Base-by-base conservation (phyloP, 805 yeast species). In the Saccharomycopsis malanga region DNA sequence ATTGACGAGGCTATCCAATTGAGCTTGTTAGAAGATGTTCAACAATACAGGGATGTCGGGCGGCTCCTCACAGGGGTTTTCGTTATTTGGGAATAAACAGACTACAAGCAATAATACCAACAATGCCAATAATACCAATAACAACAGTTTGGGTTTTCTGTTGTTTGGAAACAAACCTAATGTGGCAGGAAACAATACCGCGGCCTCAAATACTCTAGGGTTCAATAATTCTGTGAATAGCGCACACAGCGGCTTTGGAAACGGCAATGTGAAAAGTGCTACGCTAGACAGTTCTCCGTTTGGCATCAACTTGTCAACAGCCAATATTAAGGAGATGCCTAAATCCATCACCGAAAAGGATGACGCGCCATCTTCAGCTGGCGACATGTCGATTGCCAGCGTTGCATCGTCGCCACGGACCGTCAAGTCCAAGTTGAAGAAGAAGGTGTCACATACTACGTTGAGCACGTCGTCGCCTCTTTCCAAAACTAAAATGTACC, bases 221-320 rank as follows among this genome's bases (percentile, higher is more conserved):
- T 10, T n/a, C 36, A 32, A 32, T n/a, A 32, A 14, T 5, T 12
- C 9, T 32, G 14, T 6, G n/a, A 40, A 29, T 22, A 40, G 10
- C 22, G 22, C 10, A 14, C 21, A 20, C 30, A n/a, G 36, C 17
- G 36, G 10, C 14, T 40, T 15, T 35, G 25, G 23, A 12, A 27
- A 6, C 34, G 30, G 23, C 5, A 29, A 25, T 25, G 44, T 14
- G 2, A 44, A 45, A 29, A 25, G 45, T 9, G 54, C 54, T 14
- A 52, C 55, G 2, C 36, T 52, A 15, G 50, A 50, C 24, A 51
- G 41, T 22, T 46, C 50, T 7, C 55, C 55, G n/a, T 52, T 46
- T 49, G 55, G 55, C 22, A 35, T 52, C 17, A 37, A 36, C 25
- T 39, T 52, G 2, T 30, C 44, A 4, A 39, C 38, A 24, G 37